phyloP scores from a whole-genome alignment of 495 filamentous ascomycete species.

The Penicillium malachiteum region DNA sequence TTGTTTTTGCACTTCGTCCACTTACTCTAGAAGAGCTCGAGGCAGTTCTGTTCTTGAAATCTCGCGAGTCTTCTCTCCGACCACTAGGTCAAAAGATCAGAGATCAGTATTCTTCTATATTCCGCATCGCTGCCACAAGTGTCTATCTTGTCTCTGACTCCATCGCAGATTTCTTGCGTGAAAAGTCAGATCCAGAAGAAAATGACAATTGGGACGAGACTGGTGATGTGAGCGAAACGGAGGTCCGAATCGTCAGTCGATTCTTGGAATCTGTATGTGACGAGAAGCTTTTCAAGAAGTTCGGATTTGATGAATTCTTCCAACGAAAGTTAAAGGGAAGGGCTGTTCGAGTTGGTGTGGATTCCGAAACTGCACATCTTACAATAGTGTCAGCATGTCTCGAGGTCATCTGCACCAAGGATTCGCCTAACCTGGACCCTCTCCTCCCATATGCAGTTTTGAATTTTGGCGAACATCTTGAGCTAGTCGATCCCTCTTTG shows the following conservation, averaged over 20 bases:
- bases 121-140: constrained; percentile 4
- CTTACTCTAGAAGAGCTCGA: constrained; percentile 10
- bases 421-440: not conserved
- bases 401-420: not conserved
- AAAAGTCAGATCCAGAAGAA: not conserved
- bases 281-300: constrained; percentile 15
- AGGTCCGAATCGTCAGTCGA: constrained; percentile 17
- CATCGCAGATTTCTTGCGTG: constrained; percentile 10
- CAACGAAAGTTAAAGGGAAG: constrained; percentile 18
- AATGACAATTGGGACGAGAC: not conserved
- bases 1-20: not conserved
- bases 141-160: constrained; percentile 16
- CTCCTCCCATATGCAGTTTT: constrained; percentile 2
- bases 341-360: constrained; percentile 7
- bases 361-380: constrained; percentile 4
- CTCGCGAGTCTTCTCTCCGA: constrained; percentile 15
- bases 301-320: constrained; percentile 22
- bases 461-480: constrained; percentile 8
- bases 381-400: not conserved
- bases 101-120: constrained; percentile 13
- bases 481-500: constrained; percentile 9
- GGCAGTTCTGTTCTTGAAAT: constrained; percentile 13
- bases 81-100: constrained; percentile 16
- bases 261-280: constrained; percentile 21
- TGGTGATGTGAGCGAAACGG: constrained; percentile 12